Conservation (phyloP, 2,329 filamentous ascomycete genomes). For the Trichoderma lentiforme region DNA sequence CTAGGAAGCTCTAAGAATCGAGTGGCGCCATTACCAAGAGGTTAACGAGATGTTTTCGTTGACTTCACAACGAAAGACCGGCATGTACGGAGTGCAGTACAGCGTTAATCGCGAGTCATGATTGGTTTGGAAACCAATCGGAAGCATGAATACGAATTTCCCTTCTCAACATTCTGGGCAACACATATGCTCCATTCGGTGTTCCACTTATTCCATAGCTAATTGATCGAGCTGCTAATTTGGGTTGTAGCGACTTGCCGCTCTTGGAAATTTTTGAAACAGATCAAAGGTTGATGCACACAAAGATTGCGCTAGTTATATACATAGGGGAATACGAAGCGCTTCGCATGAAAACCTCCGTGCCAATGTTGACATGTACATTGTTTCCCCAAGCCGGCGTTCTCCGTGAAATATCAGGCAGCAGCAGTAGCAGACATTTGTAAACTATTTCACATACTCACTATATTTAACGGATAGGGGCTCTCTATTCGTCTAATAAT, state of each 20-base stretch:
- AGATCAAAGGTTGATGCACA: background rate
- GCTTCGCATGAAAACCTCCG: background rate
- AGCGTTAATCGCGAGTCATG: background rate
- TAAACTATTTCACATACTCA: background rate
- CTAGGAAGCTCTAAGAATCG: background rate
- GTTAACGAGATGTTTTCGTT: background rate
- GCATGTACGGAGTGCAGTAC: background rate
- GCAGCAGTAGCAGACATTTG: background rate
- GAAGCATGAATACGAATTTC: background rate
- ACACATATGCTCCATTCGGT: background rate
- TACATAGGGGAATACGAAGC: background rate
- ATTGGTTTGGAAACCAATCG: background rate
- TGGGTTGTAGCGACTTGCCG: background rate
- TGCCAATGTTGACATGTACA: background rate
- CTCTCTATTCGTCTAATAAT: background rate
- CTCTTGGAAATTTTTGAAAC: background rate
- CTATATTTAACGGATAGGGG: background rate
- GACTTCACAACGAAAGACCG: background rate
- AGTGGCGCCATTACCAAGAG: background rate
- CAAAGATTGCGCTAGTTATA: background rate
- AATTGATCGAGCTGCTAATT: background rate
- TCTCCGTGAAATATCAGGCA: background rate
- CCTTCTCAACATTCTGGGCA: background rate
- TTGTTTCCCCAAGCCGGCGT: background rate
- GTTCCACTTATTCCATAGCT: background rate